Conservation (phyloP, 345 rosid species). For the Erucastrum elatum region DNA sequence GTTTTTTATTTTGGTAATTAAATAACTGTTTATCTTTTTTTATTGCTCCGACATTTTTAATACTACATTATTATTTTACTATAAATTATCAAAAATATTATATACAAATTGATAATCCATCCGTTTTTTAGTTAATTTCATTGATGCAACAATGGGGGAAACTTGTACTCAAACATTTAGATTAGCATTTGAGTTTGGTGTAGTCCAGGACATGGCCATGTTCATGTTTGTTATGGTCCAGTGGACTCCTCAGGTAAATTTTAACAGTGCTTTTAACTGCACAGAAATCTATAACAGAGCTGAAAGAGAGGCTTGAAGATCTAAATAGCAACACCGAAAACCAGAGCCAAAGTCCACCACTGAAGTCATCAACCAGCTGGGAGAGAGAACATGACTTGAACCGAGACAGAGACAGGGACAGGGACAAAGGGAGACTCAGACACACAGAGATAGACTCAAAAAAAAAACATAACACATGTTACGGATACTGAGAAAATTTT, state of each 20-base stretch:
- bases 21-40: background rate
- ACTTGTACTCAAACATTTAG: background rate
- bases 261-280: slow-evolving; percentile 31
- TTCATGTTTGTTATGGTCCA: background rate
- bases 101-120: no score
- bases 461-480: background rate
- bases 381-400: slow-evolving; percentile 52
- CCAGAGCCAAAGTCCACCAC: no score
- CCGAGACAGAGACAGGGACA: slow-evolving; percentile 40
- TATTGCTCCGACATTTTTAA: background rate
- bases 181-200: slow-evolving; percentile 4
- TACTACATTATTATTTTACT: background rate
- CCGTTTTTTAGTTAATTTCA: no score
- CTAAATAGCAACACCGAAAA: no score
- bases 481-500: background rate
- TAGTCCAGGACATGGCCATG: background rate
- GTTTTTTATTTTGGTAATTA: background rate
- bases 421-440: slow-evolving; percentile 43
- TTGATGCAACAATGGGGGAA: no score
- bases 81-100: background rate
- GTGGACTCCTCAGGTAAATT: background rate
- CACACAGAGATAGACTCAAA: slow-evolving; percentile 42
- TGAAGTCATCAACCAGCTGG: slow-evolving; percentile 21
- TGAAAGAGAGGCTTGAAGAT: slow-evolving; percentile 57
- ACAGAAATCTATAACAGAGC: slow-evolving; percentile 44